Evolutionary conservation across 495 filamentous ascomycete genomes (phyloP), one percentile per base, ranked within the genome.

Genomic region (Rostrohypoxylon terebratum): DNA sequence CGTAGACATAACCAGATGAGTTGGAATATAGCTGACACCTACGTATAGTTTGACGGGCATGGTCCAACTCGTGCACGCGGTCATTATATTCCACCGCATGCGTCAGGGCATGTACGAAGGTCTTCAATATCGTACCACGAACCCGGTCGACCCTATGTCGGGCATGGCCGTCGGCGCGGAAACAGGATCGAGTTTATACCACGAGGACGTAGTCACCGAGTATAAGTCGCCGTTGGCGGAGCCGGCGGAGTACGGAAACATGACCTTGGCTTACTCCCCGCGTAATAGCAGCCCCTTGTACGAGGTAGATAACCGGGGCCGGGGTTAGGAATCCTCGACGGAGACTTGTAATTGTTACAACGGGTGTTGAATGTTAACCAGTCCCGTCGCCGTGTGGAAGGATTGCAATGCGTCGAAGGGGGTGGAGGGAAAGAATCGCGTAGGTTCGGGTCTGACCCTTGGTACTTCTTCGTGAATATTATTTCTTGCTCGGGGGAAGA

Each of bases 71-170:
- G 59, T 68, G 63, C 64, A 74, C 48, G 74, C 67, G 1, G 67
- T 71, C 2, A 63, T 70, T 18, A 64, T 76, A 48, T 59, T 76
- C 45, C 70, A 76, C 63, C 62, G 64, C 54, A 73, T 73, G 63
- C 70, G 74, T 59, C 33, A 40, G 3, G 69, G 69, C 9, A 67
- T 63, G 21, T 34, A 70, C 8, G 62, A 31, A 8, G 61, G 66
- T 25, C 66, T 66, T 28, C 60, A 59, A 11, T 75, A 75, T 57
- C 64, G 47, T 9, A 28, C 69, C 3, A 1, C n/a, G 2, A 66
- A 75, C 69, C 62, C 61, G 20, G 16, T 50, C 11, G 59, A 45
- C 51, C 7, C 21, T n/a, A 36, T 33, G 10, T 66, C 66, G 47
- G 61, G 44, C 57, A 25, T 6, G n/a, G 28, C 10, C 20, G 48